Base-by-base conservation (phyloP, 2,329 filamentous ascomycete species). In the Botryosphaeria dothidea region DNA sequence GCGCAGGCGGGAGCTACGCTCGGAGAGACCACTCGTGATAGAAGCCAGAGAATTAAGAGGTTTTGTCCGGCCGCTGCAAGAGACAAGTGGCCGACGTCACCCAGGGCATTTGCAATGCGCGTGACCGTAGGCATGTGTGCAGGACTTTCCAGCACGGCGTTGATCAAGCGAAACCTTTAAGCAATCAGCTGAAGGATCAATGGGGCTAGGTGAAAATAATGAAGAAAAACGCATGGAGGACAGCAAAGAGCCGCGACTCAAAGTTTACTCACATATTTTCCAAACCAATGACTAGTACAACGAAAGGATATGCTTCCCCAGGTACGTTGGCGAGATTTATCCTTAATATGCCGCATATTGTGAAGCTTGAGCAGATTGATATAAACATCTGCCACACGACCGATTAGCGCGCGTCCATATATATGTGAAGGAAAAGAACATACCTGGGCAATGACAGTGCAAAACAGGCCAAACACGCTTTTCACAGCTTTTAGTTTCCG, bases 321-420 rank as follows among this genome's bases (percentile, higher is more conserved):
- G 91, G 91, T 57, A 94, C 90, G 68, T 86, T 87, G 9, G 90
- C 91, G 17, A 94, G 79, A 71, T 93, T 90, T 71, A 93, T 86
- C 67, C 90, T 89, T 68, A 92, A 84, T 51, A 92, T 83, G 36
- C 90, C 90, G 72, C 91, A 93, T 41, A 94, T 82, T 0, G 91
- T 92, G 71, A 94, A 92, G 75, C 90, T 93, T 3, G 90, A 91
- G 77, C 92, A 83, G 70, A 93, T 88, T 17, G 90, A 91, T 36
- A 91, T 85, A 3, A 85, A 79, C 68, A 91, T 88, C 78, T 81
- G 61, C 17, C 45, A 21, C 36, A 34, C 36, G 36, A 54, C n/a
- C n/a, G n/a, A n/a, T n/a, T n/a, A n/a, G n/a, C n/a, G n/a, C n/a
- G n/a, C n/a, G n/a, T n/a, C n/a, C n/a, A n/a, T n/a, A n/a, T n/a